phyloP scores from a whole-genome alignment of 768 basidiomycete genomes.

The Hypholoma fasciculare region DNA sequence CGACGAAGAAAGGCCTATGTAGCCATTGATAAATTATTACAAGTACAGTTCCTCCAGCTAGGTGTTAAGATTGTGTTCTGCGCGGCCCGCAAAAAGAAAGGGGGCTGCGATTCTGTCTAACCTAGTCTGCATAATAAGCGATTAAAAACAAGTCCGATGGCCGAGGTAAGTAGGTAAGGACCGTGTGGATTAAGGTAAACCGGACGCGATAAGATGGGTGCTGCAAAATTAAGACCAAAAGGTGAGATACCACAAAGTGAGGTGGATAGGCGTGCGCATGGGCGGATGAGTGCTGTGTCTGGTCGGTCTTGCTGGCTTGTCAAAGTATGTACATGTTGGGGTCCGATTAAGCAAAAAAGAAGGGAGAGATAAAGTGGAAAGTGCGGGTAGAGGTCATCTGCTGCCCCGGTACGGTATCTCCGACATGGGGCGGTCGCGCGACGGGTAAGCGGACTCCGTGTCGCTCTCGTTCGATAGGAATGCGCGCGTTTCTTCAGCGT shows the following conservation, averaged over 20 bases:
- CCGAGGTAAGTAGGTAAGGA: conserved; percentile 19
- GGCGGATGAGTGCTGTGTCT: background rate
- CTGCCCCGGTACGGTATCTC: conserved; percentile 44
- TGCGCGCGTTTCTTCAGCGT: conserved; percentile 20
- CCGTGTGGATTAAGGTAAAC: conserved; percentile 19
- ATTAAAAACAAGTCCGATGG: conserved; percentile 20
- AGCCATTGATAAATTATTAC: conserved; percentile 1
- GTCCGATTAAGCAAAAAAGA: background rate
- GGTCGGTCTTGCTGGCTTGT: background rate
- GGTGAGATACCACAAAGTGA: background rate
- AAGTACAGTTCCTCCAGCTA: conserved; percentile 5
- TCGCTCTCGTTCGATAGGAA: conserved; percentile 29
- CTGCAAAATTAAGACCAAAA: background rate
- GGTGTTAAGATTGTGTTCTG: background rate
- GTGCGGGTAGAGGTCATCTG: conserved; percentile 19
- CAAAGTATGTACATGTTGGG: background rate
- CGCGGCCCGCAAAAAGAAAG: conserved; percentile 5
- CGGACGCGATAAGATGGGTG: conserved; percentile 9
- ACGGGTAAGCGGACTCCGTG: conserved; percentile 27
- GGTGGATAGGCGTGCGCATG: conserved; percentile 6
- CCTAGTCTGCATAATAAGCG: conserved; percentile 4
- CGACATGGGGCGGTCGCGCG: conserved; percentile 40
- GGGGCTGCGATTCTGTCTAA: background rate
- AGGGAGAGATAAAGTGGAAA: background rate
- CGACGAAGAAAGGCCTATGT: too few relatives aligned